A percentile compares a stretch with the other conserved stretches of the same genome.
These are phyloP conservation scores for Komagataella pastoris DNA, from an alignment of 805 yeast species.

Conservation along the genomic window DNA sequence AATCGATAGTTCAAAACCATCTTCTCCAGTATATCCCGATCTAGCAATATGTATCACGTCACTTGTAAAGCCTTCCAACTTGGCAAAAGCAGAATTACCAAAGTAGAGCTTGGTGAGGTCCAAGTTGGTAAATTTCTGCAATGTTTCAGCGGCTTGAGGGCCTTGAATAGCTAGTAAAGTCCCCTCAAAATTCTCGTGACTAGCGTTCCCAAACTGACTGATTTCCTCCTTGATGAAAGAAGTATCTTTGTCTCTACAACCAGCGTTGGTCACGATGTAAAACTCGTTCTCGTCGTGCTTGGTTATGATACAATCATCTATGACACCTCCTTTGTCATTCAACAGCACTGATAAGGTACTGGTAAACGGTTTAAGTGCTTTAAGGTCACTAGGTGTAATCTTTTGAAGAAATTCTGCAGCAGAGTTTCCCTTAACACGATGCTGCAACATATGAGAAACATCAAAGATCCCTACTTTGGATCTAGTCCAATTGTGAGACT, in stretches of 20 bases:
- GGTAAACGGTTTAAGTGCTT: slow-evolving; percentile 36
- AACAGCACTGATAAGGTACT: slow-evolving; percentile 71
- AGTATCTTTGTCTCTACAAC: slow-evolving; percentile 75
- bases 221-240: slow-evolving; percentile 46
- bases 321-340: slow-evolving; percentile 64
- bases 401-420: slow-evolving; percentile 58
- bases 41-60: slow-evolving; percentile 68
- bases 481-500: slow-evolving; percentile 93
- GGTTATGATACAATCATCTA: slow-evolving; percentile 88
- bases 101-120: slow-evolving; percentile 54
- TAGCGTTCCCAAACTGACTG: slow-evolving; percentile 12
- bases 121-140: slow-evolving; percentile 48
- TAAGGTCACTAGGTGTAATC: slow-evolving; percentile 80
- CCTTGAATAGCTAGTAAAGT: slow-evolving; percentile 89
- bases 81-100: slow-evolving; percentile 49
- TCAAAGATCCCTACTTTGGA: slow-evolving; percentile 82
- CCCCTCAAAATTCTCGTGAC: slow-evolving; percentile 38
- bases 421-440: slow-evolving; percentile 56
- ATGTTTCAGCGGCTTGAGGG: slow-evolving; percentile 60
- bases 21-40: slow-evolving; percentile 97
- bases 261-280: slow-evolving; percentile 93
- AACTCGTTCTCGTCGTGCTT: slow-evolving; percentile 61
- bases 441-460: slow-evolving; percentile 97
- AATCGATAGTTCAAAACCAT: slow-evolving; percentile 88
- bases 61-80: slow-evolving; percentile 25